Base-by-base conservation (phyloP, 1,284 basidiomycete species). In the Amylostereum chailletii region DNA sequence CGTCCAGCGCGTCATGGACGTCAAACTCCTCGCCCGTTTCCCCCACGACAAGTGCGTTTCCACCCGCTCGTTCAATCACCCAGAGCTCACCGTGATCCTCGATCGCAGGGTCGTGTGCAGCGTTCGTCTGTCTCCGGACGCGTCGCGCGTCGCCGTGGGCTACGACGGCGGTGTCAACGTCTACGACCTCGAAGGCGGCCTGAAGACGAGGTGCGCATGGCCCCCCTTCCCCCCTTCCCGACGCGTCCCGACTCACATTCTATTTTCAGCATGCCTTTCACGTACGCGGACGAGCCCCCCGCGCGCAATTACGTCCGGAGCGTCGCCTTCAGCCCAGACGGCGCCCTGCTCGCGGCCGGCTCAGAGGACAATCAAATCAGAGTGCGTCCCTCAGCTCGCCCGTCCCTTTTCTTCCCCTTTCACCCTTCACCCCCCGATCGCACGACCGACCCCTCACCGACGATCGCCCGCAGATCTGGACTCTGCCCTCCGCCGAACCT, bases 271-370 rank as follows among this genome's bases (percentile, higher is more conserved):
- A 19, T 49, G 8, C n/a, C 39, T 8, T 38, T 45, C 27, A n/a
- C 11, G 10, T 30, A 34, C 27, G 34, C 42, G 32, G 34, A 5
- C 27, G 11, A 19, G 30, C 5, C 34, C 9, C 36, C 40, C 10
- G 11, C 33, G 19, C 42, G 30, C 5, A 45, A 49, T 33, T 92
- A 92, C 63, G 90, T 93, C 55, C 79, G 90, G 46, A 86, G 84
- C 59, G 86, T 91, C 36, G 83, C 86, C 59, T 93, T 92, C 70
- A 86, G 82, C 58, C 88, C 89, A 1, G 88, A 92, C 62, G 86
- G 88, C 33, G 86, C 83, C 63, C 78, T 71, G 52, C 72, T 93
- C 10, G 90, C 88, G 2, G 92, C 90, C 1, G 90, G 88, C 5
- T 87, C 88, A 1, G 90, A 92, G 63, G 90, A 93, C 64, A 77